Percentiles rank a stretch among this genome's conserved stretches.
These are phyloP conservation scores for Wallacemonas sp. DNA, from an alignment of 208 protist species.

Conservation along the genomic window DNA sequence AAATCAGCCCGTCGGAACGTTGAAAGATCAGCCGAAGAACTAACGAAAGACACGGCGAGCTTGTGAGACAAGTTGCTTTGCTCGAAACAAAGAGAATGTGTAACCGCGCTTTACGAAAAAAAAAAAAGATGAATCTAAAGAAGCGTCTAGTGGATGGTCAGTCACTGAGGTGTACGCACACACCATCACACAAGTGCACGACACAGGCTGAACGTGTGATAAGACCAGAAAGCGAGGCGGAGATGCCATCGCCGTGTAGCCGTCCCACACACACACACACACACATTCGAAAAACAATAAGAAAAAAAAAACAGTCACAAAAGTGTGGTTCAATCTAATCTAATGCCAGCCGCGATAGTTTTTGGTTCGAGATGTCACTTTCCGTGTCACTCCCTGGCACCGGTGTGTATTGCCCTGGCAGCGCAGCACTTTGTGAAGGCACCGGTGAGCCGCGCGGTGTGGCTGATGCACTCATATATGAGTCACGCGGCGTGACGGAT, in stretches of 20 bases:
- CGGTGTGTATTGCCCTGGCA: constrained; percentile 34
- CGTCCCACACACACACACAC: no score
- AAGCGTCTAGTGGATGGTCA: no score
- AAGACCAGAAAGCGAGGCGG: no score
- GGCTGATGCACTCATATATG: constrained; percentile 2
- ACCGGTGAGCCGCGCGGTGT: background rate
- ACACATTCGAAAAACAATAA: background rate
- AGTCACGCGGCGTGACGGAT: constrained; percentile 2
- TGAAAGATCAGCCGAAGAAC: no score
- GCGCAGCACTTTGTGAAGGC: constrained; percentile 14
- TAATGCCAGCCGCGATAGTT: constrained; percentile 63
- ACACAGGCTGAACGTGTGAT: no score
- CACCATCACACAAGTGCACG: no score
- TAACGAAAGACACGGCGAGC: no score
- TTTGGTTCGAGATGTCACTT: constrained; percentile 70
- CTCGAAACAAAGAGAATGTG: no score
- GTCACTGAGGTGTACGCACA: no score
- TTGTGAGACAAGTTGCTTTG: no score
- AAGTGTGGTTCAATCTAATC: constrained; percentile 27
- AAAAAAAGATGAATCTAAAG: constrained; percentile 12
- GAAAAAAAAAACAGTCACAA: constrained; percentile 12
- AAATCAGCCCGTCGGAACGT: no score
- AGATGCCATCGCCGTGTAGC: no score
- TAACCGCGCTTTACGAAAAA: background rate
- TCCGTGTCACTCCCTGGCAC: constrained; percentile 73